These are phyloP conservation scores for Amyloporia xantha DNA, from an alignment of 768 basidiomycete species.

Conservation along the genomic window DNA sequence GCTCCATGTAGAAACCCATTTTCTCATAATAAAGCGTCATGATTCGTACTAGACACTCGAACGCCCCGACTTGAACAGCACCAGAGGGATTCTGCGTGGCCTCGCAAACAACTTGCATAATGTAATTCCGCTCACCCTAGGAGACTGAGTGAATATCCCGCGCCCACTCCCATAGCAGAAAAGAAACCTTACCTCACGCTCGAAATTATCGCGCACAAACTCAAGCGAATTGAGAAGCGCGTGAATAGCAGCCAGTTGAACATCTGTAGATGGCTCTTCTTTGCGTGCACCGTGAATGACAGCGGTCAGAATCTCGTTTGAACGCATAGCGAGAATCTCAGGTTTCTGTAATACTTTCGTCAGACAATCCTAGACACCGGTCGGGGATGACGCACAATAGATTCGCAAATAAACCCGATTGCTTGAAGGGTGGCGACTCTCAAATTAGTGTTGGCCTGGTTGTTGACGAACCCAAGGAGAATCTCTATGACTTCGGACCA, in stretches of 20 bases:
- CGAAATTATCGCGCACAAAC: slow-evolving; percentile 97
- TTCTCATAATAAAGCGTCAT: slow-evolving; percentile 99
- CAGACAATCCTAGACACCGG: not conserved
- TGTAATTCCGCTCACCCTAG: slow-evolving; percentile 98
- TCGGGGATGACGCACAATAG: slow-evolving; percentile 61
- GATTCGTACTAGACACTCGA: slow-evolving; percentile 91
- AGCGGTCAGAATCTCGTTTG: slow-evolving; percentile 96
- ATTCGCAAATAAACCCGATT: slow-evolving; percentile 96
- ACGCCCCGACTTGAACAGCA: slow-evolving; percentile 89
- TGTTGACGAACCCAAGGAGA: slow-evolving; percentile 82
- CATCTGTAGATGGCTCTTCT: slow-evolving; percentile 86
- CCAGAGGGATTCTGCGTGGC: slow-evolving; percentile 83
- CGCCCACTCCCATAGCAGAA: slow-evolving; percentile 5
- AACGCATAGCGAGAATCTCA: slow-evolving; percentile 78
- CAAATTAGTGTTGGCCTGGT: slow-evolving; percentile 60
- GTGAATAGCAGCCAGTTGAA: slow-evolving; percentile 89
- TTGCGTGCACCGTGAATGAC: slow-evolving; percentile 98
- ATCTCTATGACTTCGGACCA: slow-evolving; percentile 90
- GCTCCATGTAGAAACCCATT: slow-evolving; percentile 99
- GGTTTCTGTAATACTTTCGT: slow-evolving; percentile 58
- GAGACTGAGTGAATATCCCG: not conserved
- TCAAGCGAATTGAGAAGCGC: slow-evolving; percentile 94
- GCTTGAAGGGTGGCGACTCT: slow-evolving; percentile 87
- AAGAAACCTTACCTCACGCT: slow-evolving; percentile 70
- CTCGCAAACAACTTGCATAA: slow-evolving; percentile 99